Percentiles rank a stretch among this genome's conserved stretches.
Conservation (phyloP, 2,329 filamentous ascomycete genomes). For the Sclerotinia glacialis region DNA sequence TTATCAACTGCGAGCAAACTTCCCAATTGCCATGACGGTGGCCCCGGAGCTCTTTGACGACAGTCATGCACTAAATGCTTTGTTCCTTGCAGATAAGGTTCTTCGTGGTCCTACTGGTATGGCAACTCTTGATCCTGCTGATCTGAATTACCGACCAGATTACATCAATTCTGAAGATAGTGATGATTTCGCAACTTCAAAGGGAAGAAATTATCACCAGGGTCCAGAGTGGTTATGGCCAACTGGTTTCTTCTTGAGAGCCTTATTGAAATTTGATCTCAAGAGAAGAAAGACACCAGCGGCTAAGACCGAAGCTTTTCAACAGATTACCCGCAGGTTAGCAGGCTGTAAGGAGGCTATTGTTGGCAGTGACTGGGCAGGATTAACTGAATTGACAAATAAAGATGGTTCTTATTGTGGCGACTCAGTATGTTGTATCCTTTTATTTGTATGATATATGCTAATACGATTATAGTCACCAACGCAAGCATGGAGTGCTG, state of each 20-base stretch:
- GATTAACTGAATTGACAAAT: conserved; percentile 88
- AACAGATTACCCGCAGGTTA: conserved; percentile 85
- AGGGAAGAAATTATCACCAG: conserved; percentile 96
- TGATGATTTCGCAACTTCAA: conserved; percentile 83
- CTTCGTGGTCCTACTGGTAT: conserved; percentile 88
- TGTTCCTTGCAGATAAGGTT: conserved; percentile 74
- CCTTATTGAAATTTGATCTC: conserved; percentile 86
- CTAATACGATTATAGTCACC: conserved; percentile 61
- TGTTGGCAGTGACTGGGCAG: conserved; percentile 77
- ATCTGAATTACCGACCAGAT: conserved; percentile 90
- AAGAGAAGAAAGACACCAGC: conserved; percentile 62
- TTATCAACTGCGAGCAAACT: conserved; percentile 93
- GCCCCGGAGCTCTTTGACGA: conserved; percentile 83
- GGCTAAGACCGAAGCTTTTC: conserved; percentile 82
- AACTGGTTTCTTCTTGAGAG: conserved; percentile 90
- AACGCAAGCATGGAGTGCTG: conserved; percentile 94
- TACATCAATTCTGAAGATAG: conserved; percentile 96
- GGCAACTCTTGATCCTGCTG: conserved; percentile 88
- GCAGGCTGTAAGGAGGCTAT: conserved; percentile 84
- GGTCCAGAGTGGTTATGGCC: conserved; percentile 99
- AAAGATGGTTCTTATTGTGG: conserved; percentile 78
- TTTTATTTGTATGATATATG: conserved; percentile 24
- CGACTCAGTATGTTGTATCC: conserved; percentile 66
- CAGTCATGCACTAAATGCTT: conserved; percentile 72
- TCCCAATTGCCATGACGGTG: conserved; percentile 91